phyloP scores from a whole-genome alignment of 306 rosid genomes.

The Cyclanthera cordifolia region DNA sequence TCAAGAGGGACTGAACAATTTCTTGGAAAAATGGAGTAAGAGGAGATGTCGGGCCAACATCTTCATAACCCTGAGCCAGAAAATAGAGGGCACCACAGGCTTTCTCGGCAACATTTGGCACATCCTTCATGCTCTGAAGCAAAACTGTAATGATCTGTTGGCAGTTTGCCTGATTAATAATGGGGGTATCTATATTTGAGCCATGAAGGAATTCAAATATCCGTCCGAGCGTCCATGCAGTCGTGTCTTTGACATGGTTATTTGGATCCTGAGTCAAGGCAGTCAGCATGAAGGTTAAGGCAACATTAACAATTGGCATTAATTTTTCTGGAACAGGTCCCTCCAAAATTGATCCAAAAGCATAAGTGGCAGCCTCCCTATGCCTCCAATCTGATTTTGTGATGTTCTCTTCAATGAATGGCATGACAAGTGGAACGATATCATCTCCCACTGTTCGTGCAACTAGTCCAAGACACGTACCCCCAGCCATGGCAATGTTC shows the following conservation, averaged over 20 bases:
- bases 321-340: conserved; percentile 78
- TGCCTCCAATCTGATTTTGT: conserved; percentile 89
- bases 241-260: conserved; percentile 89
- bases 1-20: conserved; percentile 64
- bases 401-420: conserved; percentile 77
- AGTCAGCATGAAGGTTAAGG: conserved; percentile 61
- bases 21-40: conserved; percentile 71
- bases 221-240: conserved; percentile 90
- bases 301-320: conserved; percentile 58
- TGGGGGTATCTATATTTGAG: conserved; percentile 53
- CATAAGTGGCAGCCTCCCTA: conserved; percentile 87
- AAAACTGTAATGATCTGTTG: conserved; percentile 76
- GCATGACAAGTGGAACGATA: conserved; percentile 69
- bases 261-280: conserved; percentile 63
- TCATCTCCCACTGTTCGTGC: conserved; percentile 85
- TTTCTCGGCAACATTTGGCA: conserved; percentile 87
- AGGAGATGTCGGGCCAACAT: conserved; percentile 48
- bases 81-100: conserved; percentile 90
- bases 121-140: conserved; percentile 89
- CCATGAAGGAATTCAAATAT: conserved; percentile 87
- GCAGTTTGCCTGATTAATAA: conserved; percentile 61
- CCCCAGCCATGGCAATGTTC: conserved; percentile 97
- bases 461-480: conserved; percentile 85
- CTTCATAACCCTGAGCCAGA: conserved; percentile 87
- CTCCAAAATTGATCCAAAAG: conserved; percentile 88